Percentiles rank a stretch among this genome's conserved stretches.
Conservation (phyloP, 1,139 yeast species). For the Pneumocystis carinii region DNA sequence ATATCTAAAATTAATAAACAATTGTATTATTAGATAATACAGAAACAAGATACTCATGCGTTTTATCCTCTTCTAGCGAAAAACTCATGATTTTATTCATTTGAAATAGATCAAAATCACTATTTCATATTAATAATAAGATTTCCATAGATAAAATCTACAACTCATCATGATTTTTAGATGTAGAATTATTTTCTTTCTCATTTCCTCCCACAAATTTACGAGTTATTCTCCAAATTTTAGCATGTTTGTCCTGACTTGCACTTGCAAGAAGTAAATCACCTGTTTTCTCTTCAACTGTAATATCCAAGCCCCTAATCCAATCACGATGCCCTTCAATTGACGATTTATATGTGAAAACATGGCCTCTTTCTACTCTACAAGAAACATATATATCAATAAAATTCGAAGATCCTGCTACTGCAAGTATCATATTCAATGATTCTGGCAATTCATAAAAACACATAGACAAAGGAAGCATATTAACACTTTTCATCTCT, state of each 20-base stretch:
- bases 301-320: constrained; percentile 61
- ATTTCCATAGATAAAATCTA: constrained; percentile 5
- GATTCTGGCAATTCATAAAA: constrained; percentile 29
- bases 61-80: not conserved
- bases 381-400: constrained; percentile 43
- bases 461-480: constrained; percentile 53
- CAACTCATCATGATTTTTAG: constrained; percentile 7
- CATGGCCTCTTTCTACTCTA: constrained; percentile 13
- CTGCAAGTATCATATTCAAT: constrained; percentile 36
- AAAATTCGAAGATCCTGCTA: constrained; percentile 59
- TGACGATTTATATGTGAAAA: constrained; percentile 29
- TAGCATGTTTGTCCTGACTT: constrained; percentile 75
- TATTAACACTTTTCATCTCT: constrained; percentile 19
- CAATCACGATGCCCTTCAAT: constrained; percentile 88
- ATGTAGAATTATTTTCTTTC: not conserved
- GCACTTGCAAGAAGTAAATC: constrained; percentile 62
- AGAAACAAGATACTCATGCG: not conserved
- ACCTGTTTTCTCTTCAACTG: constrained; percentile 25
- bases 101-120: not conserved
- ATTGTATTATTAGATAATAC: constrained; percentile 1
- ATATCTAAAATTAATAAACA: constrained; percentile 21
- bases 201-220: not conserved
- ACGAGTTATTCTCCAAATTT: constrained; percentile 50
- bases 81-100: not conserved
- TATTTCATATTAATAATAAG: constrained; percentile 1